Conservation (phyloP, 352 stramenopile species). For the Albugo laibachii region DNA sequence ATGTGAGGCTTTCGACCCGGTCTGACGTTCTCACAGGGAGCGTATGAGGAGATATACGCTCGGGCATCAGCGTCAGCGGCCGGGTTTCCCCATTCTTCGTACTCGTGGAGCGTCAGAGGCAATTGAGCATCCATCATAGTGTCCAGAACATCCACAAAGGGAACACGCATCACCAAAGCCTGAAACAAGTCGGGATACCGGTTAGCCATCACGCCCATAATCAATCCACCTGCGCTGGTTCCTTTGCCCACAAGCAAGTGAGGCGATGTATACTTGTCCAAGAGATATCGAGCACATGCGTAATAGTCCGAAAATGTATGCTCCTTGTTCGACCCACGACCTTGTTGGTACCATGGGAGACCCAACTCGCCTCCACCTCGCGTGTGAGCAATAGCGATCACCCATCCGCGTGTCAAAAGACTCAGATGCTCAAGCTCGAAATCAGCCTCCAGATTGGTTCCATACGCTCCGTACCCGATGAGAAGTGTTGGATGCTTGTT, state of each 20-base stretch:
- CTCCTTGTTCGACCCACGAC: slow-evolving; percentile 55
- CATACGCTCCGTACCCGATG: slow-evolving; percentile 80
- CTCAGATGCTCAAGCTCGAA: slow-evolving; percentile 73
- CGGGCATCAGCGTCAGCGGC: slow-evolving; percentile 13
- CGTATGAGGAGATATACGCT: slow-evolving; percentile 69
- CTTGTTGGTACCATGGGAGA: slow-evolving; percentile 71
- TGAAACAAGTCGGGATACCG: slow-evolving; percentile 45
- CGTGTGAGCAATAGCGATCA: slow-evolving; percentile 77
- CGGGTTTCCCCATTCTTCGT: slow-evolving; percentile 83
- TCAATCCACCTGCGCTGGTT: slow-evolving; percentile 67
- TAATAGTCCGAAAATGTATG: slow-evolving; percentile 78
- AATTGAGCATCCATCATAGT: slow-evolving; percentile 76
- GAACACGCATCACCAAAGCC: slow-evolving; percentile 71
- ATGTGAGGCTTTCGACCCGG: slow-evolving; percentile 38
- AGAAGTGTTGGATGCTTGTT: slow-evolving; percentile 64
- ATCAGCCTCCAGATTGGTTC: slow-evolving; percentile 65
- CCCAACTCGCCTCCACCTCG: slow-evolving; percentile 79
- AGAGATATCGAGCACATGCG: slow-evolving; percentile 35
- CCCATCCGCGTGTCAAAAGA: slow-evolving; percentile 72
- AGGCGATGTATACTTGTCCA: slow-evolving; percentile 42
- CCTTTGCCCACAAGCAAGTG: slow-evolving; percentile 47
- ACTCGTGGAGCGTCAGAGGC: slow-evolving; percentile 81
- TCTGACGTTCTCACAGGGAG: slow-evolving; percentile 50
- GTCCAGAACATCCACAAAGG: slow-evolving; percentile 75
- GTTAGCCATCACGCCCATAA: slow-evolving; percentile 79